Percentiles rank a stretch among this genome's conserved stretches.
These are phyloP conservation scores for Boletus semigastroideus DNA, from an alignment of 1,284 basidiomycete species.

Conservation along the genomic window DNA sequence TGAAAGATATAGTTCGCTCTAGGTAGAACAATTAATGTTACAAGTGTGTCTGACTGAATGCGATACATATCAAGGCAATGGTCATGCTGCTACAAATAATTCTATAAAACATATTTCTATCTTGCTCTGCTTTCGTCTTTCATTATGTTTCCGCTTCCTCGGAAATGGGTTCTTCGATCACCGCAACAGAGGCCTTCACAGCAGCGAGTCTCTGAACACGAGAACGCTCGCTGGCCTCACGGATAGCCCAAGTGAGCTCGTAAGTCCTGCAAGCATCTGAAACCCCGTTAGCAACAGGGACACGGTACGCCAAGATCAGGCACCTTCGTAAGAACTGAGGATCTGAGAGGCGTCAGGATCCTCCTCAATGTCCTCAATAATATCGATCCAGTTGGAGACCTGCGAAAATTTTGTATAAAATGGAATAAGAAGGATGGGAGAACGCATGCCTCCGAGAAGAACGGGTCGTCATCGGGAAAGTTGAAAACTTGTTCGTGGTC, in stretches of 20 bases:
- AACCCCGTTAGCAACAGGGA: constrained; percentile 11
- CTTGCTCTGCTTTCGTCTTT: neutral
- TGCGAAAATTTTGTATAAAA: constrained; percentile 14
- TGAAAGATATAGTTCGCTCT: no score
- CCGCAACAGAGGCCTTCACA: constrained; percentile 12
- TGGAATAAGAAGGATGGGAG: neutral
- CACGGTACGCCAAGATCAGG: constrained; percentile 14
- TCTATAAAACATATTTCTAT: constrained; percentile 4
- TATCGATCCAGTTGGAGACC: constrained; percentile 82
- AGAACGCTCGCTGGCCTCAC: constrained; percentile 69
- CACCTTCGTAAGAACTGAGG: constrained; percentile 74
- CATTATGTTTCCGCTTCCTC: constrained; percentile 18
- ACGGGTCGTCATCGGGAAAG: constrained; percentile 87
- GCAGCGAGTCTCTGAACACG: constrained; percentile 36
- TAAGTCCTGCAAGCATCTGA: constrained; percentile 86
- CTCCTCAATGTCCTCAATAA: constrained; percentile 77
- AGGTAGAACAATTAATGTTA: no score
- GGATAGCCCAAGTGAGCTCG: constrained; percentile 86
- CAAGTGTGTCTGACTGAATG: neutral
- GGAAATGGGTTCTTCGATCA: constrained; percentile 25
- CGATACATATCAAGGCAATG: neutral
- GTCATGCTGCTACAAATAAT: neutral
- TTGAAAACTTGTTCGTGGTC: constrained; percentile 77
- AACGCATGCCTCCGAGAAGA: constrained; percentile 71
- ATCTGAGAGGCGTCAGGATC: constrained; percentile 69